Percentiles rank a stretch among this genome's conserved stretches.
phyloP scores from a whole-genome alignment of 2,329 filamentous ascomycete species.

The Cercospora janseana region DNA sequence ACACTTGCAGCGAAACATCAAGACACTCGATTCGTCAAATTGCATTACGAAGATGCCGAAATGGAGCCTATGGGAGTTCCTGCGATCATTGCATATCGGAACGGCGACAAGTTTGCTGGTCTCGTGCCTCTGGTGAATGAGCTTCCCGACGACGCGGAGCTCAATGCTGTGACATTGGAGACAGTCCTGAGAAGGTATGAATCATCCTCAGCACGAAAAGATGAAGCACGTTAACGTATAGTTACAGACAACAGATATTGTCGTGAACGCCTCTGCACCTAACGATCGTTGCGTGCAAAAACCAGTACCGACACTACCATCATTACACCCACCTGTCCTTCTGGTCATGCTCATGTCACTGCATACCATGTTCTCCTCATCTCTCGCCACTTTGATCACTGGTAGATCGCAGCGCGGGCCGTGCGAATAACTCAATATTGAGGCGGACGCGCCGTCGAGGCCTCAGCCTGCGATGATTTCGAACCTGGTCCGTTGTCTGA shows the following conservation, averaged over 20 bases:
- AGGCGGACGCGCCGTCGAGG: too few relatives aligned
- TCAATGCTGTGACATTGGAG: slow-evolving; percentile 56
- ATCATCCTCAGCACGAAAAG: not conserved
- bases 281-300: not conserved
- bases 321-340: too few relatives aligned
- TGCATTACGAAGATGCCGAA: slow-evolving; percentile 88
- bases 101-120: slow-evolving; percentile 86
- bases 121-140: slow-evolving; percentile 83
- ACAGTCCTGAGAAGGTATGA: slow-evolving; percentile 54
- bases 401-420: too few relatives aligned
- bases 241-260: slow-evolving; percentile 7
- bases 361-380: too few relatives aligned
- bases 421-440: too few relatives aligned
- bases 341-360: too few relatives aligned
- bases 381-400: too few relatives aligned
- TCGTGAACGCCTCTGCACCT: not conserved
- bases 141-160: slow-evolving; percentile 63
- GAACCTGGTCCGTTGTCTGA: too few relatives aligned
- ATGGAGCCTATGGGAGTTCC: slow-evolving; percentile 88
- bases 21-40: slow-evolving; percentile 80
- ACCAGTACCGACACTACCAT: not conserved
- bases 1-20: slow-evolving; percentile 71
- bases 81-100: slow-evolving; percentile 82
- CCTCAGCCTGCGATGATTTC: too few relatives aligned
- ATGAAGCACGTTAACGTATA: not conserved